Percentiles rank a stretch among this genome's conserved stretches.
Conservation (phyloP, 2,329 filamentous ascomycete species). For the Fusarium oxysporum region DNA sequence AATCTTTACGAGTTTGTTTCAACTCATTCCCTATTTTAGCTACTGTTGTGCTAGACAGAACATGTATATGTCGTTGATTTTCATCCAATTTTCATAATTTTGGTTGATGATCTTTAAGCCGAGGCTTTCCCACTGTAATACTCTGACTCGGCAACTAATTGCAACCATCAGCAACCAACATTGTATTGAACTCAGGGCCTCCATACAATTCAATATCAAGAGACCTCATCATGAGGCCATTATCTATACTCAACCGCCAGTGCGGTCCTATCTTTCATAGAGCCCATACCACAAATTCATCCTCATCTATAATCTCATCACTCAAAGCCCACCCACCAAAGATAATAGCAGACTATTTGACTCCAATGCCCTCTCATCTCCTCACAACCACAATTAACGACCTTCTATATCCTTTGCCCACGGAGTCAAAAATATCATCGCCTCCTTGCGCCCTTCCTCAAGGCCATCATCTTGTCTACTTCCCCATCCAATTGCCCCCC, state of each 20-base stretch:
- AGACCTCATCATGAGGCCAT: neutral
- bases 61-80: neutral
- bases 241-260: constrained; percentile 11
- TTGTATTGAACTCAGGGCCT: neutral
- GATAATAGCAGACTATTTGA: constrained; percentile 58
- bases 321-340: constrained; percentile 48
- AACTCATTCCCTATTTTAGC: no score
- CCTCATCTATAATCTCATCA: constrained; percentile 22
- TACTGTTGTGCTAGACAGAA: neutral
- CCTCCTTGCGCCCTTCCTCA: constrained; percentile 62
- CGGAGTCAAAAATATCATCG: constrained; percentile 31
- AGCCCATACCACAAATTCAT: constrained; percentile 15
- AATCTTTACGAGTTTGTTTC: neutral
- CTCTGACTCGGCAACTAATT: neutral
- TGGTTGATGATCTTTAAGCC: neutral
- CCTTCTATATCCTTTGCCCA: constrained; percentile 55
- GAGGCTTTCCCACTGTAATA: neutral
- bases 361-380: constrained; percentile 72
- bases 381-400: constrained; percentile 72
- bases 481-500: constrained; percentile 75
- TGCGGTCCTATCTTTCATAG: constrained; percentile 2
- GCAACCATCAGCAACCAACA: neutral
- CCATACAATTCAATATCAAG: neutral
- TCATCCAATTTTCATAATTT: neutral
- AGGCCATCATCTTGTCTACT: constrained; percentile 88